These are phyloP conservation scores for Rhizophlyctis rosea DNA, from an alignment of 192 early-diverging fungal genomes.

Conservation along the genomic window DNA sequence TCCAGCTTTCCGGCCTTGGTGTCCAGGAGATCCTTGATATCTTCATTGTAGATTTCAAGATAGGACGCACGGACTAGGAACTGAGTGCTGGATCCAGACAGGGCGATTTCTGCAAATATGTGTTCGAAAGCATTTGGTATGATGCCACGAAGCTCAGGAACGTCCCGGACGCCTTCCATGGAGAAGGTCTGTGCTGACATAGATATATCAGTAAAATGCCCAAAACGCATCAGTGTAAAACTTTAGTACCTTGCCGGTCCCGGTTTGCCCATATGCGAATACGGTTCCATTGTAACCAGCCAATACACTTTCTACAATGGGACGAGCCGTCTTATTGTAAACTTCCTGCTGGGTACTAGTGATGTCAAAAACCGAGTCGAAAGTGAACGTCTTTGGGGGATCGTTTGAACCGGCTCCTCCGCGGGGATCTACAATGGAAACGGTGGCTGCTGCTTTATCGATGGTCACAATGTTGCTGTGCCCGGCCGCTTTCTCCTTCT, in stretches of 20 bases:
- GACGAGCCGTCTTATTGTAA: conserved; percentile 54
- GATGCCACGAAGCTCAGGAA: conserved; percentile 61
- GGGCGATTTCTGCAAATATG: conserved; percentile 55
- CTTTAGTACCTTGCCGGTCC: conserved; percentile 55
- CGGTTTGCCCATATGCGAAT: conserved; percentile 62
- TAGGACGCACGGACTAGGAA: conserved; percentile 82
- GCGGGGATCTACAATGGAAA: conserved; percentile 46
- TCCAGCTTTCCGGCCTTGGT: conserved; percentile 56
- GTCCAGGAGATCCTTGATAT: conserved; percentile 80
- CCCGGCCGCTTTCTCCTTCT: conserved; percentile 58
- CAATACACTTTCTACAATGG: conserved; percentile 58
- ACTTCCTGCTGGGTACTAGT: conserved; percentile 51
- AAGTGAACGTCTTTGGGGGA: conserved; percentile 58
- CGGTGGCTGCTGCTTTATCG: conserved; percentile 43
- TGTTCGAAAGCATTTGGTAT: conserved; percentile 67
- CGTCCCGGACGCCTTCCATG: conserved; percentile 68
- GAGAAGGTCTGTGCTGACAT: conserved; percentile 59
- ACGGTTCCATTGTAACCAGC: conserved; percentile 65
- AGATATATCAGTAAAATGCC: background rate
- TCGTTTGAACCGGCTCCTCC: conserved; percentile 15
- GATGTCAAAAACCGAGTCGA: conserved; percentile 59
- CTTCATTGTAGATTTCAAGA: conserved; percentile 94
- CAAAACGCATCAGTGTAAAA: conserved; percentile 8
- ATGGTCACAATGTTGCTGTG: conserved; percentile 54
- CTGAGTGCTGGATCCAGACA: conserved; percentile 56